Evolutionary conservation across 1,284 basidiomycete genomes (phyloP).

Genomic region (Sanghuangporus sanghuang): DNA sequence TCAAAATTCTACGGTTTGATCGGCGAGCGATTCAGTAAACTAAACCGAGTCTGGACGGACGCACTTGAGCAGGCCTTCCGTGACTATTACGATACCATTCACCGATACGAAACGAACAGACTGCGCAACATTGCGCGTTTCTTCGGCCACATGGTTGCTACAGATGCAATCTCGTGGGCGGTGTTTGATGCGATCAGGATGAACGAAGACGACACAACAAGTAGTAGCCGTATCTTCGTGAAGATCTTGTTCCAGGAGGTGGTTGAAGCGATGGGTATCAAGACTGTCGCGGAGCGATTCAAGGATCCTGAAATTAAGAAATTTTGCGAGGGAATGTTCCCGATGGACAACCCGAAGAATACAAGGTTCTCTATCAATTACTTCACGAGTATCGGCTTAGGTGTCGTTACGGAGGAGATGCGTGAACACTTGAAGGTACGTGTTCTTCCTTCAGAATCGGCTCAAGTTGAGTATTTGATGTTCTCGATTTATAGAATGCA

Average conservation of each 20-base stretch:
- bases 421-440: slow-evolving; percentile 87
- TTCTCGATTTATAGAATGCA: slow-evolving; percentile 58
- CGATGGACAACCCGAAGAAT: slow-evolving; percentile 92
- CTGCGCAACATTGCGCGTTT: slow-evolving; percentile 95
- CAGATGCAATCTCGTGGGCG: slow-evolving; percentile 88
- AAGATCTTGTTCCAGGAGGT: slow-evolving; percentile 96
- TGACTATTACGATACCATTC: slow-evolving; percentile 94
- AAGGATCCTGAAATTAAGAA: slow-evolving; percentile 77
- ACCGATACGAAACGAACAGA: slow-evolving; percentile 98
- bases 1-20: slow-evolving; percentile 94
- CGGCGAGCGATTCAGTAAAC: slow-evolving; percentile 94
- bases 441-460: slow-evolving; percentile 17
- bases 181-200: slow-evolving; percentile 83
- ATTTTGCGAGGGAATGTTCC: slow-evolving; percentile 86
- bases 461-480: slow-evolving; percentile 1
- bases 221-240: slow-evolving; percentile 93
- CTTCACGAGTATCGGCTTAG: slow-evolving; percentile 91
- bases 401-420: slow-evolving; percentile 93
- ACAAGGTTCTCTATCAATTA: slow-evolving; percentile 98
- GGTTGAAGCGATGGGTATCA: slow-evolving; percentile 89
- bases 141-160: slow-evolving; percentile 87
- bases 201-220: slow-evolving; percentile 98
- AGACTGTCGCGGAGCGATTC: slow-evolving; percentile 79
- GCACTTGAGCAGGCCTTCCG: slow-evolving; percentile 84
- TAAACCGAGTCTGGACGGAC: slow-evolving; percentile 92